phyloP scores from a whole-genome alignment of 139 green algal genomes.

The Picochlorum sp. region DNA sequence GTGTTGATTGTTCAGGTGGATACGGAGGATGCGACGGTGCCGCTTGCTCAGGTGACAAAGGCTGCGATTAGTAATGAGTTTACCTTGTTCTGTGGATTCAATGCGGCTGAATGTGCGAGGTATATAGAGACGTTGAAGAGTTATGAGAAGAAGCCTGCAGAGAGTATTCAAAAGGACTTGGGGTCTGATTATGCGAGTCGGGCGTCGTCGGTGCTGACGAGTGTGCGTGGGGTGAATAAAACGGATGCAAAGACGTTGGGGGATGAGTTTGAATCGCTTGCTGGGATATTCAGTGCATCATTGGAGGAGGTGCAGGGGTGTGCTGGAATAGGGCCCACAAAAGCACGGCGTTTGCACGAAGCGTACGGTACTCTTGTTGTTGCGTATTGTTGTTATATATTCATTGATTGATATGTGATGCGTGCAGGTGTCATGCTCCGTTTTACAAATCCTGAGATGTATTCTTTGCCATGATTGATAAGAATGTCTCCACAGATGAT shows the following conservation, averaged over 20 bases:
- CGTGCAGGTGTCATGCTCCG: constrained; percentile 12
- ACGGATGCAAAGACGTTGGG: constrained; percentile 68
- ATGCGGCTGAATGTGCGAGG: constrained; percentile 70
- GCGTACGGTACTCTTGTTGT: constrained; percentile 9
- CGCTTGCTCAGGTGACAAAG: constrained; percentile 64
- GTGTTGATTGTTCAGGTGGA: constrained; percentile 84
- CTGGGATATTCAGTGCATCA: constrained; percentile 25
- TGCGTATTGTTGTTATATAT: background rate
- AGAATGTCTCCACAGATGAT: background rate
- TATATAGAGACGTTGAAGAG: constrained; percentile 91
- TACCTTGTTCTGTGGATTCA: constrained; percentile 84
- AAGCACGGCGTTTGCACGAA: constrained; percentile 61
- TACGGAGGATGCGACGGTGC: constrained; percentile 70
- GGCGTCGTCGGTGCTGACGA: constrained; percentile 56
- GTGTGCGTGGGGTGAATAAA: constrained; percentile 66
- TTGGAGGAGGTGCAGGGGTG: constrained; percentile 60
- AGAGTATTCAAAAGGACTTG: constrained; percentile 53
- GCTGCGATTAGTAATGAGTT: constrained; percentile 65
- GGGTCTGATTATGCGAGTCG: constrained; percentile 68
- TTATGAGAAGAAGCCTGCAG: constrained; percentile 84
- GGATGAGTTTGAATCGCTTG: constrained; percentile 24
- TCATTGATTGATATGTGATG: background rate
- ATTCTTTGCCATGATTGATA: background rate
- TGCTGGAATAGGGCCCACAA: constrained; percentile 82
- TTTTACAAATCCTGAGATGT: constrained; percentile 5